phyloP scores from a whole-genome alignment of 805 yeast species.

The Wickerhamiella kurtzmanii region DNA sequence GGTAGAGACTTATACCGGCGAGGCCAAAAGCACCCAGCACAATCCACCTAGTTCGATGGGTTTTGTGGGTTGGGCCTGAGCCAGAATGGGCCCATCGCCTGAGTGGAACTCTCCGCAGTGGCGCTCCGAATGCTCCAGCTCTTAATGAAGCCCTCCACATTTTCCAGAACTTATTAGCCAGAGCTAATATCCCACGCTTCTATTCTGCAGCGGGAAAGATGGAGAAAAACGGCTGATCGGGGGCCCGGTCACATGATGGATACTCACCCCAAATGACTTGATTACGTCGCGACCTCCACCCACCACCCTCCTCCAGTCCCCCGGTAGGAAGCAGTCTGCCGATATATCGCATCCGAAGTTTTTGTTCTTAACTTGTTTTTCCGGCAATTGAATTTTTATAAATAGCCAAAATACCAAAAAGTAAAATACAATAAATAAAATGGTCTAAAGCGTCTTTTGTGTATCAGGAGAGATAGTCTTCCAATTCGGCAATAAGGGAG shows the following conservation, averaged over 20 bases:
- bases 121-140: constrained; percentile 1
- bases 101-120: not conserved
- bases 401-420: not conserved
- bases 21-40: not conserved
- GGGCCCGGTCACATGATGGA: too few species aligned
- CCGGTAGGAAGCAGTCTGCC: too few species aligned
- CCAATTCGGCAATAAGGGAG: not conserved
- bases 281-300: too few species aligned
- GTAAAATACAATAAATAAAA: not conserved
- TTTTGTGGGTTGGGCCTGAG: not conserved
- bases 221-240: too few species aligned
- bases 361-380: too few species aligned
- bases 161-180: constrained; percentile 1
- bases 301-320: too few species aligned
- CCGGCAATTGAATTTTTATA: too few species aligned
- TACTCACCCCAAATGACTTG: too few species aligned
- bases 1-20: constrained; percentile 12
- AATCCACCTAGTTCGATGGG: not conserved
- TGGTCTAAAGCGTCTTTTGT: too few species aligned
- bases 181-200: too few species aligned
- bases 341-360: too few species aligned
- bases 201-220: too few species aligned
- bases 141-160: not conserved
- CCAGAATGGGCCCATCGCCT: not conserved
- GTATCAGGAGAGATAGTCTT: not conserved